Evolutionary conservation across 345 rosid genomes (phyloP).

Genomic region (Sisymbrium altissimum): DNA sequence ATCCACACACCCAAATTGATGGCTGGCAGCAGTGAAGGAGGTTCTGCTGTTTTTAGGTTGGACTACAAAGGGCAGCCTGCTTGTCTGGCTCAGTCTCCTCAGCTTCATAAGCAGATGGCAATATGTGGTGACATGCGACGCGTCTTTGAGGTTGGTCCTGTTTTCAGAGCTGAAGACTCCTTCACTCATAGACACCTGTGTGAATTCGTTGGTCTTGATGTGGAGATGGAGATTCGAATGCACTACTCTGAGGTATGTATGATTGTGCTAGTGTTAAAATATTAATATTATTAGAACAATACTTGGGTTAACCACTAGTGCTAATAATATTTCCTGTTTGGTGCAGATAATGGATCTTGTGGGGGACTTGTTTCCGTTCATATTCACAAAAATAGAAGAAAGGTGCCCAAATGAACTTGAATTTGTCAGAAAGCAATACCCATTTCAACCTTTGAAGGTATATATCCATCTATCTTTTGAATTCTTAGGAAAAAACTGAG

Average conservation of each 20-base stretch:
- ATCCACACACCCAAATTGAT: neutral
- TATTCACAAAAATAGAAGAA: neutral
- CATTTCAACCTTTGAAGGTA: neutral
- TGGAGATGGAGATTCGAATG: constrained; percentile 64
- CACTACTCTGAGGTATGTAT: neutral
- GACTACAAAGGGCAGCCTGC: neutral
- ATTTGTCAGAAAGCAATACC: neutral
- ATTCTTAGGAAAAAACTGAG: too few relatives aligned
- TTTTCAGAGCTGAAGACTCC: constrained; percentile 82
- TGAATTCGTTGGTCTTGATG: constrained; percentile 75
- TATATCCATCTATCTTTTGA: too few relatives aligned
- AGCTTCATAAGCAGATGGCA: neutral
- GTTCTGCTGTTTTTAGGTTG: neutral
- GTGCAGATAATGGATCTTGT: neutral
- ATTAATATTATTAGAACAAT: too few relatives aligned
- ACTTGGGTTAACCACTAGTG: too few relatives aligned
- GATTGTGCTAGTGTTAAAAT: too few relatives aligned
- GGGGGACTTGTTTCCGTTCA: neutral
- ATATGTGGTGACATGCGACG: constrained; percentile 61
- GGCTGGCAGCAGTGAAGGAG: neutral
- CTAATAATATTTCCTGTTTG: neutral
- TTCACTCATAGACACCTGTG: constrained; percentile 73
- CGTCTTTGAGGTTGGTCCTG: constrained; percentile 84
- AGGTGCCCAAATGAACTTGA: neutral
- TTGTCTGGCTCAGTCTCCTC: constrained; percentile 2